Conservation (phyloP, 2,329 filamentous ascomycete species). For the Ceratocystis eucalypticola region DNA sequence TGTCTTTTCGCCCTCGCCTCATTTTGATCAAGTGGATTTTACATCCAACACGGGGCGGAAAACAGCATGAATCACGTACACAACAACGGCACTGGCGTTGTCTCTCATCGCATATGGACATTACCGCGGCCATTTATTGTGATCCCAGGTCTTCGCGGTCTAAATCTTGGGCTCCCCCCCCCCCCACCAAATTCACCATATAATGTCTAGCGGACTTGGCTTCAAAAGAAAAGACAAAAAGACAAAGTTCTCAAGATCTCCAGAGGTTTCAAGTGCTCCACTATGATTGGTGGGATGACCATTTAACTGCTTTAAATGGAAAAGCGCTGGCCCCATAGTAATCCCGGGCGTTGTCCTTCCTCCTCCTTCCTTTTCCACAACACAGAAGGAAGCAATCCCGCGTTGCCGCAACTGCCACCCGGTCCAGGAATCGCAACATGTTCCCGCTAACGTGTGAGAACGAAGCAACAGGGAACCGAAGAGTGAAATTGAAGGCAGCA, state of each 20-base stretch:
- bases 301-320: constrained; percentile 13
- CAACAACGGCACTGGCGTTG: neutral
- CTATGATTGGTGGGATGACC: constrained; percentile 7
- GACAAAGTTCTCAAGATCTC: neutral
- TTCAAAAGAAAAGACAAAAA: neutral
- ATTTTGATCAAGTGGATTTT: neutral
- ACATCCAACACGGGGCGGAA: neutral
- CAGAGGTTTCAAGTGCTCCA: neutral
- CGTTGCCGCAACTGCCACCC: neutral
- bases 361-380: neutral
- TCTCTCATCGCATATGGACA: neutral
- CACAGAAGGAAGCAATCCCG: constrained; percentile 1
- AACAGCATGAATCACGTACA: neutral
- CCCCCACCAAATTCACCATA: neutral
- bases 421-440: neutral
- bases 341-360: constrained; percentile 1
- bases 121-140: neutral
- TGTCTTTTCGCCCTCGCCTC: neutral
- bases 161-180: no score
- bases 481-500: neutral
- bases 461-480: neutral
- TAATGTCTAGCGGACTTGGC: neutral
- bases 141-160: no score
- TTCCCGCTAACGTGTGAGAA: neutral
- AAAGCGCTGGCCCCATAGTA: neutral